Percentiles rank a stretch among this genome's conserved stretches.
phyloP scores from a whole-genome alignment of 345 rosid genomes.

The Salix caprea region DNA sequence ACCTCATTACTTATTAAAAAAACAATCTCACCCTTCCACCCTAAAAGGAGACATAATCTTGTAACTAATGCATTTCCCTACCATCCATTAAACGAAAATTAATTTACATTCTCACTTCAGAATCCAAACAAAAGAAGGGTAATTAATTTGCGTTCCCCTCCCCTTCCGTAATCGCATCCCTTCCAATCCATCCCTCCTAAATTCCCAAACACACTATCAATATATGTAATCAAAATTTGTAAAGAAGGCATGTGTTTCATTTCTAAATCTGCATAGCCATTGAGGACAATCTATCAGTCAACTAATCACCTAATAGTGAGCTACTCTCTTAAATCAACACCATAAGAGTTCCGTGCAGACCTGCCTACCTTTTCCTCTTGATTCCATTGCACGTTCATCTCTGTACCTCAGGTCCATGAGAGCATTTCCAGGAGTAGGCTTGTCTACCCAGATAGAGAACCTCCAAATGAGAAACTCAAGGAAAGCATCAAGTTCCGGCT shows the following conservation, averaged over 20 bases:
- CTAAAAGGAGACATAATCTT: not conserved
- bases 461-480: slow-evolving; percentile 99
- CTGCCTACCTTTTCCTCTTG: slow-evolving; percentile 49
- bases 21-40: not conserved
- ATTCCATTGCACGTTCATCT: slow-evolving; percentile 62
- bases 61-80: not conserved
- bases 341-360: slow-evolving; percentile 16
- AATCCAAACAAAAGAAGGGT: not conserved
- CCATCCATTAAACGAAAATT: not conserved
- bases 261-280: not conserved
- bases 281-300: not conserved
- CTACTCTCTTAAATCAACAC: slow-evolving; percentile 1
- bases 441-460: slow-evolving; percentile 98
- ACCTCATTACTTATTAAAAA: not conserved
- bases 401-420: slow-evolving; percentile 87
- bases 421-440: slow-evolving; percentile 97
- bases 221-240: not conserved
- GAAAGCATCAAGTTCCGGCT: slow-evolving; percentile 98
- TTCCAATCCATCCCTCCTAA: not conserved
- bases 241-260: not conserved
- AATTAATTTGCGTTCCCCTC: not conserved
- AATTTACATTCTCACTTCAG: not conserved
- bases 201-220: not conserved
- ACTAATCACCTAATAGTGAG: not conserved
- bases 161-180: not conserved